A percentile compares a stretch with the other conserved stretches of the same genome.
These are phyloP conservation scores for Blumeria hordei DNA, from an alignment of 2,329 filamentous ascomycete genomes.

Conservation along the genomic window DNA sequence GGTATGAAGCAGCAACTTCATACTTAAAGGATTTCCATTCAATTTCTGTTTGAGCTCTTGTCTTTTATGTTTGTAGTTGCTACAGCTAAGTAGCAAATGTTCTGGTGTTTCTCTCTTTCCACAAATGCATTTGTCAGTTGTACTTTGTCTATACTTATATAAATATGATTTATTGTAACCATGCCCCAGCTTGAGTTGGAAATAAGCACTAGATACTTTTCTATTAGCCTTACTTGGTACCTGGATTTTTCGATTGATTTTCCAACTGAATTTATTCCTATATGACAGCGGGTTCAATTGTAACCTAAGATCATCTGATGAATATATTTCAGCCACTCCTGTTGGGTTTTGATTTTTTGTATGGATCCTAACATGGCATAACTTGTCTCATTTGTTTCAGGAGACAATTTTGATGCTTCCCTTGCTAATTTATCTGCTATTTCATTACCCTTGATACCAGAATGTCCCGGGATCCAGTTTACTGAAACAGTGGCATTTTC, in stretches of 20 bases:
- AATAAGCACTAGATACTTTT: not conserved
- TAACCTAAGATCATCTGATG: not conserved
- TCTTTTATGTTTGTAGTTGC: not conserved
- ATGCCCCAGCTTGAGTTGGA: not conserved
- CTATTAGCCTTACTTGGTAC: not conserved
- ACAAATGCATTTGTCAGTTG: not conserved
- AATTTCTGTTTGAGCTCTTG: not conserved
- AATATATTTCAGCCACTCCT: too few species aligned
- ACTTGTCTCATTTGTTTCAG: not conserved
- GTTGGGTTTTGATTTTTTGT: too few species aligned
- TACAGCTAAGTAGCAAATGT: not conserved
- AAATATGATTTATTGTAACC: not conserved
- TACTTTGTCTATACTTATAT: not conserved
- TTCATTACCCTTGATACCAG: not conserved
- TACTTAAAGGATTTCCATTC: not conserved
- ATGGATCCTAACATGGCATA: not conserved
- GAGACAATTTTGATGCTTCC: not conserved
- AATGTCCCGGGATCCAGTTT: not conserved
- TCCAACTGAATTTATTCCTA: not conserved
- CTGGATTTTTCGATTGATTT: not conserved
- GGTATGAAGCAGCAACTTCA: not conserved
- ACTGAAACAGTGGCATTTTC: not conserved
- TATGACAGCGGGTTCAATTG: not conserved
- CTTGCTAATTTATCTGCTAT: not conserved
- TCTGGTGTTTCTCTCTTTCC: not conserved